Conservation (phyloP, 2,329 filamentous ascomycete genomes). For the Curvularia eragrostidis region DNA sequence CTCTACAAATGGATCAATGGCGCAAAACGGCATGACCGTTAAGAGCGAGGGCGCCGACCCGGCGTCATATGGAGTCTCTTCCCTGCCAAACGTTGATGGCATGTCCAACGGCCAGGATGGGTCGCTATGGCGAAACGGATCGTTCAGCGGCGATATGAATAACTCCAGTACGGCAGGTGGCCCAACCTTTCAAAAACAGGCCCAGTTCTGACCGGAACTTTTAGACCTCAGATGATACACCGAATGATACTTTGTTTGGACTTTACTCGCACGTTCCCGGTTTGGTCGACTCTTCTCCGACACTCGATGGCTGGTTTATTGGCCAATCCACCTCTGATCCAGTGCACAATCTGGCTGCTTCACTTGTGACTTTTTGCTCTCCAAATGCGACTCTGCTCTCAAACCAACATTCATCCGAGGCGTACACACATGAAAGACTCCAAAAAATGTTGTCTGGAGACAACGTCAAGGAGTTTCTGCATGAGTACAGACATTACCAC, state of each 20-base stretch:
- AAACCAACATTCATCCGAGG: slow-evolving; percentile 35
- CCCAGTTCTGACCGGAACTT: slow-evolving; percentile 52
- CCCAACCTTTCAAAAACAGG: slow-evolving; percentile 54
- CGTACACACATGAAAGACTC: slow-evolving; percentile 61
- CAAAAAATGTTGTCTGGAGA: slow-evolving; percentile 67
- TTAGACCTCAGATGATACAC: slow-evolving; percentile 53
- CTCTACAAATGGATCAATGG: slow-evolving; percentile 40
- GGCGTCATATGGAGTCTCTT: slow-evolving; percentile 42
- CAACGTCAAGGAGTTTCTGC: slow-evolving; percentile 73
- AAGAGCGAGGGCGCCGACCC: slow-evolving; percentile 44
- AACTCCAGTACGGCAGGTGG: slow-evolving; percentile 55
- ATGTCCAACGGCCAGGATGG: slow-evolving; percentile 47
- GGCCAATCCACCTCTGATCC: slow-evolving; percentile 50
- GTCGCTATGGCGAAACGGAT: slow-evolving; percentile 53
- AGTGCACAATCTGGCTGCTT: slow-evolving; percentile 54
- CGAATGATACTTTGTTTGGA: slow-evolving; percentile 58
- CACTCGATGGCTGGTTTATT: slow-evolving; percentile 53
- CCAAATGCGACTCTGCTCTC: slow-evolving; percentile 48
- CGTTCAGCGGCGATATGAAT: slow-evolving; percentile 52
- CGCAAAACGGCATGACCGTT: slow-evolving; percentile 44
- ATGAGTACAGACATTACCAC: slow-evolving; percentile 75
- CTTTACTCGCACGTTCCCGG: slow-evolving; percentile 55
- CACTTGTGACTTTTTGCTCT: slow-evolving; percentile 60
- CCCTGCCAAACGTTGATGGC: slow-evolving; percentile 46
- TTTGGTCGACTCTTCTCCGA: slow-evolving; percentile 50